Base-by-base conservation (phyloP, 2,329 filamentous ascomycete species). In the Talaromyces sp. region DNA sequence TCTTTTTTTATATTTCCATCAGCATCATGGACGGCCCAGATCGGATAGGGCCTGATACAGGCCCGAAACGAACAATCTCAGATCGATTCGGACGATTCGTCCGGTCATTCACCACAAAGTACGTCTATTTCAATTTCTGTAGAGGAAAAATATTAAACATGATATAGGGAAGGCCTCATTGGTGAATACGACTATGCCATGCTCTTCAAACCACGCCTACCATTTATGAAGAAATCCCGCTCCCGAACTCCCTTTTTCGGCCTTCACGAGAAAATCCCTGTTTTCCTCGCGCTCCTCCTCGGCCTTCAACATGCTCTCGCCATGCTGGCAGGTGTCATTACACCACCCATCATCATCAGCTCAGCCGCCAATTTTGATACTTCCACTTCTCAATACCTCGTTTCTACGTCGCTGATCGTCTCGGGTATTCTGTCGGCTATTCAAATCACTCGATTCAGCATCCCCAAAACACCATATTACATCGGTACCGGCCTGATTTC, bases 141-240 rank as follows among this genome's bases (percentile, higher is more conserved):
- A 3, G 22, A n/a, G 33, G 33, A 14, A 35, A 10, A 31, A 37
- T 45, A 52, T 14, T 9, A 66, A 50, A 7, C 3, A 10, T 31
- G 56, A 22, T 27, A 52, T 11, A 88, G 82, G 67, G 85, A 93
- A 1, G 93, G 93, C 13, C 84, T 97, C 31, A 78, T 97, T 64
- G 93, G 93, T 68, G 84, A 88, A 71, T 97, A 97, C 78, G 90
- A 97, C 83, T 97, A 97, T 84, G 90, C 77, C 41, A 95, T 93
- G 73, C 87, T 97, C 47, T 96, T 97, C 83, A 87, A 82, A 24
- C 91, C 85, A 1, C 93, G 91, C 70, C 78, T 97, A 24, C 93
- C 93, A 0, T 97, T 97, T 77, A 88, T 95, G 83, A 88, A 85
- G 73, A 87, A 85, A 75, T 72, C 80, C 9, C 80, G 80, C 16